Evolutionary conservation across 208 protist genomes (phyloP).

Genomic region (Acanthamoeba divionensis): DNA sequence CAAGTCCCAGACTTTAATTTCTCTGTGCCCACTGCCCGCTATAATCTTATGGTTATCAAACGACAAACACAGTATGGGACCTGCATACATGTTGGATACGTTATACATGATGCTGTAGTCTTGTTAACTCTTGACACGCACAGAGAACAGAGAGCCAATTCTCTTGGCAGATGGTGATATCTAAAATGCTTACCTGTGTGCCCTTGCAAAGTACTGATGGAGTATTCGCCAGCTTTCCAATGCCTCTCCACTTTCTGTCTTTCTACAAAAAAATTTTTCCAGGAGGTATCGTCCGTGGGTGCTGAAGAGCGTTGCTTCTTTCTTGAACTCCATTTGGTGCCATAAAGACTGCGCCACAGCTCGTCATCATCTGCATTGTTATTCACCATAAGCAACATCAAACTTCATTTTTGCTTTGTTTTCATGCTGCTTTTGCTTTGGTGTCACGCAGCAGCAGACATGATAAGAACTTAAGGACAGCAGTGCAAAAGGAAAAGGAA

Average conservation of each 20-base stretch:
- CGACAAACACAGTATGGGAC: background rate
- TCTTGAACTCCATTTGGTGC: background rate
- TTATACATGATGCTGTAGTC: background rate
- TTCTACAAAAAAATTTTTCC: constrained; percentile 11
- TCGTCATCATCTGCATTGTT: constrained; percentile 6
- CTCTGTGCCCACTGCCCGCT: background rate
- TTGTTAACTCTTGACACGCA: background rate
- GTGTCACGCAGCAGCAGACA: too few species aligned
- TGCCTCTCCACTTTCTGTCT: background rate
- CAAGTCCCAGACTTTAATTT: background rate
- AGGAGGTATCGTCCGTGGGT: constrained; percentile 18
- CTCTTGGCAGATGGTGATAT: background rate
- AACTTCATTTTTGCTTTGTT: too few species aligned
- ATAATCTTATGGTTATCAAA: constrained; percentile 23
- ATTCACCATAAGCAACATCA: too few species aligned
- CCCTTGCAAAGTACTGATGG: background rate
- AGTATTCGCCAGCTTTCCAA: constrained; percentile 12
- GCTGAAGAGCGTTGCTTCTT: background rate
- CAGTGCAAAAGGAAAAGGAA: too few species aligned
- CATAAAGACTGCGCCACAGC: constrained; percentile 7
- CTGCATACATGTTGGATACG: background rate
- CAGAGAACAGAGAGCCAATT: background rate
- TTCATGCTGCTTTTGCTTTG: too few species aligned
- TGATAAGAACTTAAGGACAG: too few species aligned
- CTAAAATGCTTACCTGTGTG: background rate